Conservation (phyloP, 225 moss, liverwort and hornwort genomes). For the Sphagnum tenellum region DNA sequence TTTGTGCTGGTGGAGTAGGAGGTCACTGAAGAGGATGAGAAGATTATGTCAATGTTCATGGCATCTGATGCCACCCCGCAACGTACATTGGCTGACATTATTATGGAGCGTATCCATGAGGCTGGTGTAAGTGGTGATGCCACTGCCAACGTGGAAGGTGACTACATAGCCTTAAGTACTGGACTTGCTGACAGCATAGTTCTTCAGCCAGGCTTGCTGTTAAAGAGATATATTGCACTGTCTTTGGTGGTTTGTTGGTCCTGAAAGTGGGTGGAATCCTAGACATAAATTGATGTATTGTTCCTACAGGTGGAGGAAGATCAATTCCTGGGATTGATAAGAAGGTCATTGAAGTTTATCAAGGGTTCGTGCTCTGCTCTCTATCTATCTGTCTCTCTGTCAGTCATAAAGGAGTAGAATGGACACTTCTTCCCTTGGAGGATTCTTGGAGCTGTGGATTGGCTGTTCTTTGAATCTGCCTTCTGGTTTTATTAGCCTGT, state of each 20-base stretch:
- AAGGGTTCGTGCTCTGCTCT: conserved; percentile 43
- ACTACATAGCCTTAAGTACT: neutral
- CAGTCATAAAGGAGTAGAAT: neutral
- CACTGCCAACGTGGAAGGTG: conserved; percentile 34
- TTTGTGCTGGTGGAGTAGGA: conserved; percentile 30
- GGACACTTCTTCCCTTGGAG: too few species aligned
- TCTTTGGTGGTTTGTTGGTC: too few species aligned
- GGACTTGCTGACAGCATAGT: too few species aligned
- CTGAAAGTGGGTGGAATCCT: too few species aligned
- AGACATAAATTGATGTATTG: neutral
- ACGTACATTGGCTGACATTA: conserved; percentile 73
- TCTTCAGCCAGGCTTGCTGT: neutral
- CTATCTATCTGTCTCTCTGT: conserved; percentile 1
- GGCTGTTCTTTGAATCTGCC: too few species aligned
- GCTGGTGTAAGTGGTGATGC: conserved; percentile 45
- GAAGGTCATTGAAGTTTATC: conserved; percentile 75
- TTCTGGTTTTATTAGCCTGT: too few species aligned
- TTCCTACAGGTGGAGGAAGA: conserved; percentile 51
- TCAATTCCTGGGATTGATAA: conserved; percentile 64
- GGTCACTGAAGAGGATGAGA: conserved; percentile 86
- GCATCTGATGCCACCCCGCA: conserved; percentile 67
- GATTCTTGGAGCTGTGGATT: too few species aligned
- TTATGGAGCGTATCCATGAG: conserved; percentile 88
- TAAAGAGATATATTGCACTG: too few species aligned
- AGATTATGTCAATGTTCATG: conserved; percentile 77